A percentile compares a stretch with the other conserved stretches of the same genome.
Evolutionary conservation across 352 stramenopile species (phyloP).

Genomic region (Globisporangium yorkense): DNA sequence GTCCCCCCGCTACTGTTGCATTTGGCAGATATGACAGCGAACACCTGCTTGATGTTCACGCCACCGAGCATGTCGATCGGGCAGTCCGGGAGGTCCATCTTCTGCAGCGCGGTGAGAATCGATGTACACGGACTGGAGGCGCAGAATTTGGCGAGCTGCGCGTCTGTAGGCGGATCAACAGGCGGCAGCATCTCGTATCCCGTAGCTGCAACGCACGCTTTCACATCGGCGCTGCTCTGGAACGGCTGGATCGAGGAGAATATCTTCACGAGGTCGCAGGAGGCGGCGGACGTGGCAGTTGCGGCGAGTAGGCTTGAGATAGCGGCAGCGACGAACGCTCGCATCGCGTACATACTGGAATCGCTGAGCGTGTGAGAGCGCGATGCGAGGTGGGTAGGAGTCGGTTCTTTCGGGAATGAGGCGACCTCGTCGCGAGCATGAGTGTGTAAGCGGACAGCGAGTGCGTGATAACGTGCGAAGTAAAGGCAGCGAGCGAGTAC

Average conservation of each 20-base stretch:
- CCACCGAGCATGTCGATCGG: constrained; percentile 34
- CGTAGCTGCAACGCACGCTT: constrained; percentile 25
- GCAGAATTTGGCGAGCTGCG: constrained; percentile 30
- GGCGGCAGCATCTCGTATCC: constrained; percentile 33
- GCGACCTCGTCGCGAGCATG: not conserved
- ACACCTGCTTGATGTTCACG: constrained; percentile 35
- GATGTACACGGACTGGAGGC: constrained; percentile 14
- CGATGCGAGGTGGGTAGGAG: not conserved
- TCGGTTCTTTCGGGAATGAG: not conserved
- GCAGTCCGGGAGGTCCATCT: constrained; percentile 34
- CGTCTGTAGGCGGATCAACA: constrained; percentile 16
- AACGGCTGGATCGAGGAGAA: constrained; percentile 29
- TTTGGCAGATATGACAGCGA: constrained; percentile 8
- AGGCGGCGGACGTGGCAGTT: not conserved
- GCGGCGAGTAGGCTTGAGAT: constrained; percentile 7
- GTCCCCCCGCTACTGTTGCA: constrained; percentile 1
- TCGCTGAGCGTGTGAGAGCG: not conserved
- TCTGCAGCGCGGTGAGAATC: constrained; percentile 24
- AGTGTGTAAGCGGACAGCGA: not conserved
- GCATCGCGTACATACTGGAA: constrained; percentile 7
- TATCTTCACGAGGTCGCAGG: constrained; percentile 33
- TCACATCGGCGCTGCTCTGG: constrained; percentile 23
- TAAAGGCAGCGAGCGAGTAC: not conserved
- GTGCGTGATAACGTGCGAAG: not conserved
- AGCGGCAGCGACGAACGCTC: not conserved